Evolutionary conservation across 495 filamentous ascomycete genomes (phyloP).

Genomic region (Cladorrhinum samala): DNA sequence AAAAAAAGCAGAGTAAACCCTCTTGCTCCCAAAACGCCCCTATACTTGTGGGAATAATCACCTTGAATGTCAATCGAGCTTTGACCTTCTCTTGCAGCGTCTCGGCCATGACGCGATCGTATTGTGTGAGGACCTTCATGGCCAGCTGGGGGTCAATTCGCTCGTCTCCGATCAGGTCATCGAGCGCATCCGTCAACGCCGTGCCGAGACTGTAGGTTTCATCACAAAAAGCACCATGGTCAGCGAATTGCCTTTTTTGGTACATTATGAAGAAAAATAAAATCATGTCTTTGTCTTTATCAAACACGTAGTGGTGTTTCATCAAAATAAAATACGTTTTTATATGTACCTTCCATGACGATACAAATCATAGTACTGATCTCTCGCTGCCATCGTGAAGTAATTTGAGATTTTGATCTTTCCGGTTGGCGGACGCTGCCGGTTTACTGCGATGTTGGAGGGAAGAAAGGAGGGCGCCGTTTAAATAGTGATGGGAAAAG

Average conservation of each 20-base stretch:
- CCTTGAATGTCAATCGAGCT: conserved; percentile 91
- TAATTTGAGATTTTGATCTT: conserved; percentile 5
- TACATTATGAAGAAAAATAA: background rate
- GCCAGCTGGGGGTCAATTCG: conserved; percentile 96
- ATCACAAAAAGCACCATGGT: conserved; percentile 4
- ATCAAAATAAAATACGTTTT: no score
- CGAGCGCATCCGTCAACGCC: conserved; percentile 90
- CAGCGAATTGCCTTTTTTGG: conserved; percentile 3
- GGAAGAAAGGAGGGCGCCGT: background rate
- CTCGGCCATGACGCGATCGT: conserved; percentile 83
- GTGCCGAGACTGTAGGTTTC: conserved; percentile 77
- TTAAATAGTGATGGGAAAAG: background rate
- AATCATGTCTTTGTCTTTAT: background rate
- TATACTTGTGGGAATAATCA: conserved; percentile 43
- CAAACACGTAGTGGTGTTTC: background rate
- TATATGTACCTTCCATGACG: conserved; percentile 85
- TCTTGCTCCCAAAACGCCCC: background rate
- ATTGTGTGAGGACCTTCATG: conserved; percentile 93
- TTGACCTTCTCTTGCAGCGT: conserved; percentile 87
- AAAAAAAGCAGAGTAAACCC: no score
- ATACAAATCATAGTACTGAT: conserved; percentile 89
- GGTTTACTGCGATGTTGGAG: conserved; percentile 8
- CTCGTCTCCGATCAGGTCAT: conserved; percentile 86
- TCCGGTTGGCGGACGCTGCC: no score
- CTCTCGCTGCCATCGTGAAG: conserved; percentile 29